Base-by-base conservation (phyloP, 2,329 filamentous ascomycete species). In the Fusarium sp. region DNA sequence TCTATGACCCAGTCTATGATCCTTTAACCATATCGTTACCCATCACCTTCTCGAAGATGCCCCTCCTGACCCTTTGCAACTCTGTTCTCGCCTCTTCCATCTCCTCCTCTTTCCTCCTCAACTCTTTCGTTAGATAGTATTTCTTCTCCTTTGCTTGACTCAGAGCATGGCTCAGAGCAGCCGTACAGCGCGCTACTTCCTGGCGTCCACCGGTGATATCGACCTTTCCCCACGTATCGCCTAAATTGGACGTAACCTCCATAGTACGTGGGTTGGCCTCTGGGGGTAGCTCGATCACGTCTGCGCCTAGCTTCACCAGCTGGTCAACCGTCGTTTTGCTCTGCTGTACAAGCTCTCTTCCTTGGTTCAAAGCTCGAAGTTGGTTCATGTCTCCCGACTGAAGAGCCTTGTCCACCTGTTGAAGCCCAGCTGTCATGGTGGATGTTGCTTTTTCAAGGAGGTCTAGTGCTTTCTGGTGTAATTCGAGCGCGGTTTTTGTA, bases 221-320 rank as follows among this genome's bases (percentile, higher is more conserved):
- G 14, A 84, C 78, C 62, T 84, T 83, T 73, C 86, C 85, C 4
- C 79, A 78, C 77, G 83, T 81, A 58, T 87, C 84, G 9, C 77
- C 78, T 73, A 86, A 79, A 15, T 59, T 51, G 8, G 60, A 60
- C 10, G 55, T 68, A 4, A 65, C 32, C 17, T 67, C 64, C 54
- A 85, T 77, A 54, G 75, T 79, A 1, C 83, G 82, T 40, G 82
- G 78, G 1, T 81, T 80, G 46, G 87, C 82, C 20, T 74, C 74
- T 20, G 85, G 77, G 0, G 59, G 61, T 8, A 67, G 59, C 9
- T 45, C 46, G 19, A 50, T 53, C 13, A 68, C 60, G 3, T 56
- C 65, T 15, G 65, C 47, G 5, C 59, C 65, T 6, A 68, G 46
- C 22, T 41, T 55, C 14, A 68, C 58, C 19, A 68, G 27, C n/a